phyloP scores from a whole-genome alignment of 2,329 filamentous ascomycete genomes.

The Xylariomycetidae sp. region DNA sequence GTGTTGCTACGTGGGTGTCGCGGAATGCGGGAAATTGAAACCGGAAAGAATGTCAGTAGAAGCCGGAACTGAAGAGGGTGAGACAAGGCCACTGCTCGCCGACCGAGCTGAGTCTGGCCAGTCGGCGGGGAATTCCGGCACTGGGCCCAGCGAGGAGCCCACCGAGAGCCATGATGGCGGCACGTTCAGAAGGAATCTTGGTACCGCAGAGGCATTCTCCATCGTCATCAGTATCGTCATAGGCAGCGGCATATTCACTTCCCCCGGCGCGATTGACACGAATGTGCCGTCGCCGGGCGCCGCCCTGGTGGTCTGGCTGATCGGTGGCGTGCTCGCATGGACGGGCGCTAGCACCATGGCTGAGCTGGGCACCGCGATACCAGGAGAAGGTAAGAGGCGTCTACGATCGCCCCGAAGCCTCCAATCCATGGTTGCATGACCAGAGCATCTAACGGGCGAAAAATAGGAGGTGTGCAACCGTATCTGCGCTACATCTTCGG shows the following conservation, averaged over 20 bases:
- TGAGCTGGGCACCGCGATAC: slow-evolving; percentile 59
- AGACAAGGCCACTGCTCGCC: no score
- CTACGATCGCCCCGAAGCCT: no score
- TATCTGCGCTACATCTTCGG: slow-evolving; percentile 59
- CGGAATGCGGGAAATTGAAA: no score
- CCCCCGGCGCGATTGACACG: slow-evolving; percentile 57
- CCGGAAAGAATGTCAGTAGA: no score
- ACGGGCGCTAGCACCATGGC: slow-evolving; percentile 59
- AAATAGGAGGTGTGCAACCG: slow-evolving; percentile 54
- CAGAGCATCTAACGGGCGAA: no score
- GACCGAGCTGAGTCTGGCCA: no score
- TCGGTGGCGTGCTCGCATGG: slow-evolving; percentile 60
- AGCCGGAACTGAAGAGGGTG: no score
- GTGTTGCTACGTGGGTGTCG: no score
- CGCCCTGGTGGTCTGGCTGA: slow-evolving; percentile 55
- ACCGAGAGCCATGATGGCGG: slow-evolving; percentile 7
- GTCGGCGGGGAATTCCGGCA: no score
- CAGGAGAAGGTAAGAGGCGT: slow-evolving; percentile 51
- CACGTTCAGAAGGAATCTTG: slow-evolving; percentile 26
- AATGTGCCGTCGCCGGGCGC: slow-evolving; percentile 59
- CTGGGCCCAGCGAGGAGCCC: no score
- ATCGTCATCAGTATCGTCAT: slow-evolving; percentile 61
- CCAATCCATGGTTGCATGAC: no score
- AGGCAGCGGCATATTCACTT: slow-evolving; percentile 61
- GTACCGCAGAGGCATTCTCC: slow-evolving; percentile 39